Conservation (phyloP, 192 early-diverging fungal genomes). For the Backusella luteola region DNA sequence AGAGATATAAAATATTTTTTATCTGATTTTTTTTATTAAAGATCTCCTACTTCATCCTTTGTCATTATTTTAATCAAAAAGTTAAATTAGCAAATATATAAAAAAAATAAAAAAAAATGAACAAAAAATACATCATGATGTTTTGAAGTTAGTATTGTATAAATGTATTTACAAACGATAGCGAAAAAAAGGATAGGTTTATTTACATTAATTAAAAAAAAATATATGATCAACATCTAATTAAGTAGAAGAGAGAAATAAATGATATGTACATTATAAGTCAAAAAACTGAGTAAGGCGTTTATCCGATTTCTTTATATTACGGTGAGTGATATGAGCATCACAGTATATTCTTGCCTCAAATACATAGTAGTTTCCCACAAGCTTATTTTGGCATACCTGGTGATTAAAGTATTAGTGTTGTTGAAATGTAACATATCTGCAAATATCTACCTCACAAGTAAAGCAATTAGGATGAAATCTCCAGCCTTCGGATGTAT, state of each 20-base stretch:
- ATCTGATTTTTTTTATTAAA: neutral
- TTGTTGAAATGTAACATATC: neutral
- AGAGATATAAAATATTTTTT: neutral
- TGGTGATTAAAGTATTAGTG: constrained; percentile 11
- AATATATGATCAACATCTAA: neutral
- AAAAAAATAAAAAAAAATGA: neutral
- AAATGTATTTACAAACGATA: neutral
- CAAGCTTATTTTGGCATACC: constrained; percentile 54
- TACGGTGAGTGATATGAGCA: constrained; percentile 55
- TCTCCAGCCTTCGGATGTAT: constrained; percentile 75
- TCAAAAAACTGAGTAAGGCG: neutral
- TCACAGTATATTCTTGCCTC: constrained; percentile 70
- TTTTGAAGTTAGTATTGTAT: neutral
- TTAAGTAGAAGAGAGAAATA: neutral
- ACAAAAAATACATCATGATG: neutral
- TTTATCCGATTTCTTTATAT: neutral
- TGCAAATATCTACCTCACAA: constrained; percentile 47
- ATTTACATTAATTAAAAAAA: neutral
- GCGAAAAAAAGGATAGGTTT: neutral
- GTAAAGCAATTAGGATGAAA: constrained; percentile 89
- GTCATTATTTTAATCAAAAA: neutral
- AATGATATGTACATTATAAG: neutral
- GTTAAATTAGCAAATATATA: neutral
- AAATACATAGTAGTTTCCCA: constrained; percentile 72
- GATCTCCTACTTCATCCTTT: neutral